Percentiles rank a stretch among this genome's conserved stretches.
phyloP scores from a whole-genome alignment of 2,329 filamentous ascomycete species.

The Pseudogymnoascus sp. region DNA sequence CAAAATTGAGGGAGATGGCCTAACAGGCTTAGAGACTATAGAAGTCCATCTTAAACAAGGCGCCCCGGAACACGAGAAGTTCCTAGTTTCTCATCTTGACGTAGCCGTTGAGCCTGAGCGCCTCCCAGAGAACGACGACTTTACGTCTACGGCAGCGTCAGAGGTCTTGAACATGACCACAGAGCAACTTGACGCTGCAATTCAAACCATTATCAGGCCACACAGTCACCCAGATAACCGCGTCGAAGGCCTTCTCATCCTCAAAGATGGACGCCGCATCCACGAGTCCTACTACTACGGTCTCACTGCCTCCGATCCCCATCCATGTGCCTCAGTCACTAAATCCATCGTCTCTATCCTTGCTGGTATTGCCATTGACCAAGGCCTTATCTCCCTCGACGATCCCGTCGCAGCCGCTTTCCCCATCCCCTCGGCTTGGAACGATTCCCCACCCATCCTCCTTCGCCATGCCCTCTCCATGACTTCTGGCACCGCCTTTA shows the following conservation, averaged over 20 bases:
- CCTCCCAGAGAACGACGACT: not conserved
- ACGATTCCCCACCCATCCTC: not conserved
- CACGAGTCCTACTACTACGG: not conserved
- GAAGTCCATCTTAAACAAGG: not conserved
- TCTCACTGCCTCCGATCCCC: not conserved
- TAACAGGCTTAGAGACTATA: not conserved
- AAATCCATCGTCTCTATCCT: not conserved
- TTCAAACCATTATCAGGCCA: not conserved
- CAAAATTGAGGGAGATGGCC: not conserved
- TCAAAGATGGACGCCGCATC: not conserved
- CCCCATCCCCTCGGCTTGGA: not conserved
- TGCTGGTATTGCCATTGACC: not conserved
- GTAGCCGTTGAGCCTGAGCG: not conserved
- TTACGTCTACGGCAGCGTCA: not conserved
- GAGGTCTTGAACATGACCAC: not conserved
- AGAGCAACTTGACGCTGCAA: not conserved
- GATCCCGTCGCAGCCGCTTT: not conserved
- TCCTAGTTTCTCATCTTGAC: not conserved
- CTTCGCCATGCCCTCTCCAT: not conserved
- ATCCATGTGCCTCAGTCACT: not conserved
- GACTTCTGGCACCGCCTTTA: not conserved
- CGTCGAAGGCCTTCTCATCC: not conserved
- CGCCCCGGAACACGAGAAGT: not conserved
- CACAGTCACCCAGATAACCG: not conserved
- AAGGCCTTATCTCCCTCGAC: not conserved